Percentiles rank a stretch among this genome's conserved stretches.
Conservation (phyloP, 2,329 filamentous ascomycete genomes). For the Fusarium liriodendri region DNA sequence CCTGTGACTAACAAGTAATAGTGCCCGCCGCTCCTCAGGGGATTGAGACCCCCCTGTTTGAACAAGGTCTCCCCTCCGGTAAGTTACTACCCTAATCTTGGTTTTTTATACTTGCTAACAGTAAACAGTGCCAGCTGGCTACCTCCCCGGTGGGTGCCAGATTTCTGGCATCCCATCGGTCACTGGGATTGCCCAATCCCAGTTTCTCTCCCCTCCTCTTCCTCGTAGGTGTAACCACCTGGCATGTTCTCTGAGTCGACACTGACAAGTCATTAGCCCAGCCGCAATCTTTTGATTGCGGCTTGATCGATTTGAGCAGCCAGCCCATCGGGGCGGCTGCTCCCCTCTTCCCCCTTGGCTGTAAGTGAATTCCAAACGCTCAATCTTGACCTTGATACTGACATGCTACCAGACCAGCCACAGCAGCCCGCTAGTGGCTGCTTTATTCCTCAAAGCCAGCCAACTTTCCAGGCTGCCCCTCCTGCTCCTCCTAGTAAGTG, state of each 20-base stretch:
- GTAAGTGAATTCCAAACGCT: not conserved
- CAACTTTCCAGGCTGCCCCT: not conserved
- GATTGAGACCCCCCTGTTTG: not conserved
- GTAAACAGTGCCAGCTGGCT: not conserved
- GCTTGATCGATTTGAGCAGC: not conserved
- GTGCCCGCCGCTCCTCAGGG: not conserved
- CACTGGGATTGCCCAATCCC: not conserved
- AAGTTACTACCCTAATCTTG: not conserved
- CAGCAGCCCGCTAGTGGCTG: not conserved
- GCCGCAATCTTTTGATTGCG: not conserved
- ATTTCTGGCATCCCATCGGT: not conserved
- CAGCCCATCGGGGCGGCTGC: not conserved
- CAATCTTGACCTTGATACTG: not conserved
- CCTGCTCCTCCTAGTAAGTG: not conserved
- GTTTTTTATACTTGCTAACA: not conserved
- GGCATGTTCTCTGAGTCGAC: not conserved
- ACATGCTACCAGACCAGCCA: not conserved
- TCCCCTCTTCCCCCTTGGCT: not conserved
- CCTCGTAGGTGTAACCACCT: not conserved
- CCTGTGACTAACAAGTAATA: not conserved
- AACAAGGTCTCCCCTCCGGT: not conserved
- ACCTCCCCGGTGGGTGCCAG: not conserved
- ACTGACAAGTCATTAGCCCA: not conserved
- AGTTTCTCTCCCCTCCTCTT: not conserved
- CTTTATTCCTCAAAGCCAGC: not conserved